Evolutionary conservation across 768 basidiomycete species (phyloP).

Genomic region (Thelephora ganbajun): DNA sequence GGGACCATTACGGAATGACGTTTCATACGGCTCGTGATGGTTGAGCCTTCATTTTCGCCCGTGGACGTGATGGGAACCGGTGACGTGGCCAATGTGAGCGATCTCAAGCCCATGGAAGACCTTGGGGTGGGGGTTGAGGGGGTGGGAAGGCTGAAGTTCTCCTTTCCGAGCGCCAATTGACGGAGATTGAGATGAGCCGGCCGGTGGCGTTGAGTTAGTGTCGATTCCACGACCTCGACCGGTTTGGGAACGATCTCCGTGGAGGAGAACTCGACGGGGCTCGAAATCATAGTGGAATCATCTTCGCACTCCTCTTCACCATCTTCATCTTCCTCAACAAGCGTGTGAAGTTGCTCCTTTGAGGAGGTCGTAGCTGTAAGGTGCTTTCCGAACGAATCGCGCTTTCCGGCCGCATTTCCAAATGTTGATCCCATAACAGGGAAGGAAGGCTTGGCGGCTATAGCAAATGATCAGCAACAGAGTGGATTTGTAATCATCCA

Average conservation of each 20-base stretch:
- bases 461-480: not conserved
- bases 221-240: conserved; percentile 3
- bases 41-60: conserved; percentile 4
- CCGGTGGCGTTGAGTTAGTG: conserved; percentile 34
- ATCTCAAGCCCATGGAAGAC: conserved; percentile 33
- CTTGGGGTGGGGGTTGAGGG: conserved; percentile 36
- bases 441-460: conserved; percentile 50
- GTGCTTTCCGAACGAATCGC: conserved; percentile 71
- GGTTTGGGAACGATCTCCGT: conserved; percentile 3
- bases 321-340: conserved; percentile 80
- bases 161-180: conserved; percentile 45
- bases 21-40: conserved; percentile 13
- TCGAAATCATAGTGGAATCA: conserved; percentile 8
- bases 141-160: conserved; percentile 26
- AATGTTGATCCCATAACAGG: conserved; percentile 31
- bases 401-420: conserved; percentile 36
- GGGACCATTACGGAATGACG: conserved; percentile 21
- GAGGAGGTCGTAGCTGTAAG: conserved; percentile 42
- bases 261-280: conserved; percentile 1
- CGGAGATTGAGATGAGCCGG: conserved; percentile 57
- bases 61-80: conserved; percentile 7
- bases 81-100: conserved; percentile 31
- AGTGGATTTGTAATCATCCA: not conserved
- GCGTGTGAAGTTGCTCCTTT: conserved; percentile 67
- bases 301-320: conserved; percentile 43